These are phyloP conservation scores for Musa schizocarpa DNA, from an alignment of 176 grass and related monocot genomes.

Conservation along the genomic window DNA sequence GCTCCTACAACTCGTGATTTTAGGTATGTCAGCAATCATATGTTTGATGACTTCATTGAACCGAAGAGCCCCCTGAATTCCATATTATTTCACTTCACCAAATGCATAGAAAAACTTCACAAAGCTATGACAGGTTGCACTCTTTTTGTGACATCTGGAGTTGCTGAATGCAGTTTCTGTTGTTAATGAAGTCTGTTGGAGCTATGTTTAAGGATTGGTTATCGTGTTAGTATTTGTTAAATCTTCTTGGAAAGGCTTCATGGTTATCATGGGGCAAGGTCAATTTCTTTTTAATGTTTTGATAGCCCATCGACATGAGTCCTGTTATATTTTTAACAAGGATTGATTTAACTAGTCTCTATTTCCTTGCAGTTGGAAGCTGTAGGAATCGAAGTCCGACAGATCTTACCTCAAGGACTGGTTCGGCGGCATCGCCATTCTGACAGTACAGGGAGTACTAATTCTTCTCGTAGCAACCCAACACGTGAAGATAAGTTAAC, in stretches of 20 bases:
- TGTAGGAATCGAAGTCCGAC: conserved; percentile 65
- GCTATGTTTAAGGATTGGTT: background rate
- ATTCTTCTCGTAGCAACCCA: conserved; percentile 88
- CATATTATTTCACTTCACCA: too few species aligned
- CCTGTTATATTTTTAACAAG: conserved; percentile 1
- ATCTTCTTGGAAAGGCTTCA: background rate
- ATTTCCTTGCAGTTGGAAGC: conserved; percentile 62
- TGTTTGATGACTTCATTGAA: too few species aligned
- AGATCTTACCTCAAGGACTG: conserved; percentile 78
- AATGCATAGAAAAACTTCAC: too few species aligned
- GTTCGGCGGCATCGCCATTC: conserved; percentile 75
- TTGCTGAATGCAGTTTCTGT: background rate
- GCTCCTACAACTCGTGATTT: too few species aligned
- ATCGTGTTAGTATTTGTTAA: background rate
- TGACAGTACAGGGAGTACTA: conserved; percentile 84
- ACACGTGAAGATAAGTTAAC: conserved; percentile 69
- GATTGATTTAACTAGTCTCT: background rate
- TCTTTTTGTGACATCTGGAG: too few species aligned
- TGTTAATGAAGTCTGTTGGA: background rate
- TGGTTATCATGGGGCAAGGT: background rate
- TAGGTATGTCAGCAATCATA: too few species aligned
- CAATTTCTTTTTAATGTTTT: background rate
- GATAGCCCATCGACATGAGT: too few species aligned
- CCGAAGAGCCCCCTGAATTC: too few species aligned
- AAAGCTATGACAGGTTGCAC: too few species aligned